Base-by-base conservation (phyloP, 1,139 yeast genomes). In the Candida sp. region DNA sequence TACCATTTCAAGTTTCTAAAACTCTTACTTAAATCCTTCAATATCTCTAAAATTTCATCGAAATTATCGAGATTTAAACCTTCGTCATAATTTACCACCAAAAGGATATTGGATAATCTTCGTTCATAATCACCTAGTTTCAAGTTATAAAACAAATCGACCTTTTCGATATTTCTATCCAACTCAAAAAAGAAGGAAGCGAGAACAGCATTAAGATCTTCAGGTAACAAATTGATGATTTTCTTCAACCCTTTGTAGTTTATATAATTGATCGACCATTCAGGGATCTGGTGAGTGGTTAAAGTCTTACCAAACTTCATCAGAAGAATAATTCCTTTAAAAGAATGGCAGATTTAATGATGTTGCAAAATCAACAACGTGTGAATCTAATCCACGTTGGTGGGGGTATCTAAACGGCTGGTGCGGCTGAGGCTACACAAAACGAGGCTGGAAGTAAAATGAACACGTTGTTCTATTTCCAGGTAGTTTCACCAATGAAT, bases 231-330 rank as follows among this genome's bases (percentile, higher is more conserved):
- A 61, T 88, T 88, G 65, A 91, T 87, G 53, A 82, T 77, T 60
- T 86, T 84, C 69, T 93, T 93, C 54, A 93, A 74, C 44, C 77
- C 82, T 63, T 91, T 93, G 66, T 93, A 93, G 66, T 89, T 87
- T 74, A 91, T 79, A 60, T 93, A 91, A 55, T 77, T 79, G 72
- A 66, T 64, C n/a, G 71, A 57, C 97, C 98, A 91, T 66, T 90
- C 97, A 6, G 97, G 97, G 47, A 91, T 88, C 70, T 89, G 96
- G 63, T 91, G 96, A 45, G 87, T 73, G 34, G 83, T 66, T 53
- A 88, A 64, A 4, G 89, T 86, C 61, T 88, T 88, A 33, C 95
- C 96, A 63, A 88, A 88, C 75, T 88, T 88, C 96, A 88, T 87
- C 19, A 15, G 19, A 15, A 15, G 19, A 15, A 15, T 15, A 15